phyloP scores from a whole-genome alignment of 345 rosid species.

The Eucalyptus curtisii region DNA sequence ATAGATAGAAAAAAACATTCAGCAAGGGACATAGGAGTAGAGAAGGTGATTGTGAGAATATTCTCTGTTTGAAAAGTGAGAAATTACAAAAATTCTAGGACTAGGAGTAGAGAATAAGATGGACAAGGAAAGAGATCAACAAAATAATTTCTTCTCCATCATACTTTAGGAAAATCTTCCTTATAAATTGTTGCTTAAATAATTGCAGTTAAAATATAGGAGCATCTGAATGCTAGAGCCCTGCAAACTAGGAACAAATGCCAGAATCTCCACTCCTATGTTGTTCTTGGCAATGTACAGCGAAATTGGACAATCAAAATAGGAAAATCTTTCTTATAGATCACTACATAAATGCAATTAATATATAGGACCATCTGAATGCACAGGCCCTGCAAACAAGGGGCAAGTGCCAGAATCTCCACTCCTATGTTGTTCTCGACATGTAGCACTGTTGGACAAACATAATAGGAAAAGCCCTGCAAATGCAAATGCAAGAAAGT shows the following conservation, averaged over 20 bases:
- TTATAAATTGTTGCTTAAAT: background rate
- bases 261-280: background rate
- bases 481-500: background rate
- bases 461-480: background rate
- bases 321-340: background rate
- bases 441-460: background rate
- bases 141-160: background rate
- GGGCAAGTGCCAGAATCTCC: background rate
- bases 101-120: background rate
- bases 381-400: background rate
- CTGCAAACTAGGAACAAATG: background rate
- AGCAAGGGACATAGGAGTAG: background rate
- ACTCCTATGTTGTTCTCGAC: background rate
- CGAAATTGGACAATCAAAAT: background rate
- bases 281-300: background rate
- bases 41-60: background rate
- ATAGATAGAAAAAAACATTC: background rate
- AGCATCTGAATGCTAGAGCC: background rate
- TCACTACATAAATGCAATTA: background rate
- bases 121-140: background rate
- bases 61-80: background rate
- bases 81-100: background rate
- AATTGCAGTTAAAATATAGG: background rate
- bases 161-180: background rate
- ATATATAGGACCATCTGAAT: background rate